These are phyloP conservation scores for Yamadazyma insecticola DNA, from an alignment of 805 yeast genomes.

Conservation along the genomic window DNA sequence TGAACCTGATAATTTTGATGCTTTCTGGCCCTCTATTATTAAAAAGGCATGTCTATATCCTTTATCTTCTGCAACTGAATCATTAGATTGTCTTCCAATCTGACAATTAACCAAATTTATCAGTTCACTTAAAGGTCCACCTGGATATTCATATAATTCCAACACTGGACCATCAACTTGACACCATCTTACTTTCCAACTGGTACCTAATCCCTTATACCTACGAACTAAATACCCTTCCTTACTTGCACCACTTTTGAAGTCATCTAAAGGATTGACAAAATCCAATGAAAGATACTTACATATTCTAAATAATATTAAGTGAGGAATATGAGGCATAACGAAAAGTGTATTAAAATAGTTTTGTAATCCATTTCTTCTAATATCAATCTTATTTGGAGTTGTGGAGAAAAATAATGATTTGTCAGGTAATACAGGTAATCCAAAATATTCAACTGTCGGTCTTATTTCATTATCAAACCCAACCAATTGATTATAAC, in stretches of 20 bases:
- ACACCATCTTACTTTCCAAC: conserved; percentile 70
- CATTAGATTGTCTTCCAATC: conserved; percentile 48
- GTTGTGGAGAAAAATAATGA: conserved; percentile 50
- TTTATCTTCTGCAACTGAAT: conserved; percentile 39
- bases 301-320: conserved; percentile 50
- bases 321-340: conserved; percentile 54
- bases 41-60: conserved; percentile 61
- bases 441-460: conserved; percentile 43
- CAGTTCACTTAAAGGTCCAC: conserved; percentile 51
- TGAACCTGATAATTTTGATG: conserved; percentile 25
- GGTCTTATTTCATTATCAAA: conserved; percentile 62
- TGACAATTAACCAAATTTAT: conserved; percentile 48
- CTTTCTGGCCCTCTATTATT: conserved; percentile 42
- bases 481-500: conserved; percentile 52
- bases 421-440: conserved; percentile 65
- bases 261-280: conserved; percentile 53
- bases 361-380: conserved; percentile 51
- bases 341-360: conserved; percentile 56
- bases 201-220: conserved; percentile 56
- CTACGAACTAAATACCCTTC: conserved; percentile 65
- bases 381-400: conserved; percentile 61
- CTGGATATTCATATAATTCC: conserved; percentile 53
- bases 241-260: conserved; percentile 48
- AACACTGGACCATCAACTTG: conserved; percentile 57
- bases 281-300: conserved; percentile 65